Percentiles rank a stretch among this genome's conserved stretches.
Conservation (phyloP, 78 protist genomes). For the Cavenderia fasciculata region DNA sequence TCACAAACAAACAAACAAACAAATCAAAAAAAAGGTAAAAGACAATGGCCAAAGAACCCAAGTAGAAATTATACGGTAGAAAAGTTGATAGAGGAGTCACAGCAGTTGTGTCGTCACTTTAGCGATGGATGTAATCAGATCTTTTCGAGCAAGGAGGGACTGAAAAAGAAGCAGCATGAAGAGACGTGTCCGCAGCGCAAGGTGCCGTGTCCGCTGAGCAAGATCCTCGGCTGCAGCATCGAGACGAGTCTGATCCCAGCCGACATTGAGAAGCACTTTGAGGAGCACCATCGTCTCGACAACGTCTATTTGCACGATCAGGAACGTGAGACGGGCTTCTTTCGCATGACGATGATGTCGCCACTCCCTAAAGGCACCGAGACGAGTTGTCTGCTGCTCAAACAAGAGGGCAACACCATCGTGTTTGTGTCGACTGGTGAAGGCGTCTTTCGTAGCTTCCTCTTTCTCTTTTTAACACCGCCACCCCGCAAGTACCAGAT, state of each 20-base stretch:
- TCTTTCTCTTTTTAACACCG: constrained; percentile 66
- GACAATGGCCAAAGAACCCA: constrained; percentile 69
- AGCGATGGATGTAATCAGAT: constrained; percentile 39
- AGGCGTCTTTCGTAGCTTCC: constrained; percentile 54
- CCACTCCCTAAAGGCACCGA: constrained; percentile 74
- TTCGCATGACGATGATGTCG: constrained; percentile 65
- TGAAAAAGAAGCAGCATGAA: constrained; percentile 18
- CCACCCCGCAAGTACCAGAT: constrained; percentile 68
- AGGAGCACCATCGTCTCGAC: constrained; percentile 54
- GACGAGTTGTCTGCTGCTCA: constrained; percentile 39
- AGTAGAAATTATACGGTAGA: constrained; percentile 55
- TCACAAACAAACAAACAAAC: too few relatives aligned
- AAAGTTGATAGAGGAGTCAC: constrained; percentile 41
- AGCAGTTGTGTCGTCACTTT: constrained; percentile 24
- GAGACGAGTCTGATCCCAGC: constrained; percentile 14
- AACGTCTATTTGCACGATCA: constrained; percentile 59
- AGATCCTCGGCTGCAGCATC: constrained; percentile 55
- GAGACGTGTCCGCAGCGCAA: constrained; percentile 38
- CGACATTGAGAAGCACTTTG: constrained; percentile 67
- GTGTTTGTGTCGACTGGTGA: constrained; percentile 67
- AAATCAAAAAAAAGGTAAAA: too few relatives aligned
- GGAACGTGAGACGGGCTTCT: constrained; percentile 66
- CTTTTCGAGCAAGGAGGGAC: not conserved
- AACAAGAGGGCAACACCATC: constrained; percentile 62
- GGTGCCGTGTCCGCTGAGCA: constrained; percentile 51